Base-by-base conservation (phyloP, 306 rosid species). In the Lathyrus sativus region DNA sequence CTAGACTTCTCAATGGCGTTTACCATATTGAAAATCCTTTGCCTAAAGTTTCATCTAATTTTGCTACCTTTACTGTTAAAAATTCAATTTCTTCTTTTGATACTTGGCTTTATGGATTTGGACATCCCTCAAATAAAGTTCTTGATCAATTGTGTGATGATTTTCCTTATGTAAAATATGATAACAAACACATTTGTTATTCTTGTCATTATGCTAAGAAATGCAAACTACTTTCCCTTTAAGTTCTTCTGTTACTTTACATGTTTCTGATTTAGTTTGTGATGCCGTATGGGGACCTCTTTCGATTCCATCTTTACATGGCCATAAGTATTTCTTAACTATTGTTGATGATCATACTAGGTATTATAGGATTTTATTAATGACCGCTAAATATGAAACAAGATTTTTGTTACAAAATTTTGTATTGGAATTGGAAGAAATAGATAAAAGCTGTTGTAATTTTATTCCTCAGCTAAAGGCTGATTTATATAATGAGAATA, bases 81-180 rank as follows among this genome's bases (percentile, higher is more conserved):
- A 45, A 14, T 45, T 6, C 7, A 2, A 13, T 4, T 45, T 45
- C 18, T 12, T 14, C 19, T 45, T 45, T 45, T 42, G 46, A 42
- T 10, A 42, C 46, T 42, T 9, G 46, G 46, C 46, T 11, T 42
- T 11, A 10, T 42, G 19, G 51, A 6, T 45, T 45, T 6, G 51
- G 51, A 45, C 51, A 45, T 14, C 51, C 51, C 18, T 59, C 65
- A 1, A 35, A 59, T 59, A 59, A 33, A 35, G 65, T 59, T 33
- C 65, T 59, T 59, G 65, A 35, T 3, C 46, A 35, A 3, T 0
- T 35, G 18, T 59, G 65, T 15, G 35, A 22, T 7, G 15, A 0
- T 17, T 58, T 58, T 58, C 44, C 64, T 6, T 33, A 14, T 58
- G 42, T 33, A 24, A 45, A 45, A 45, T 45, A 45, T 14, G 14